Conservation (phyloP, 2,329 filamentous ascomycete species). For the Fusarium guadeloupense region DNA sequence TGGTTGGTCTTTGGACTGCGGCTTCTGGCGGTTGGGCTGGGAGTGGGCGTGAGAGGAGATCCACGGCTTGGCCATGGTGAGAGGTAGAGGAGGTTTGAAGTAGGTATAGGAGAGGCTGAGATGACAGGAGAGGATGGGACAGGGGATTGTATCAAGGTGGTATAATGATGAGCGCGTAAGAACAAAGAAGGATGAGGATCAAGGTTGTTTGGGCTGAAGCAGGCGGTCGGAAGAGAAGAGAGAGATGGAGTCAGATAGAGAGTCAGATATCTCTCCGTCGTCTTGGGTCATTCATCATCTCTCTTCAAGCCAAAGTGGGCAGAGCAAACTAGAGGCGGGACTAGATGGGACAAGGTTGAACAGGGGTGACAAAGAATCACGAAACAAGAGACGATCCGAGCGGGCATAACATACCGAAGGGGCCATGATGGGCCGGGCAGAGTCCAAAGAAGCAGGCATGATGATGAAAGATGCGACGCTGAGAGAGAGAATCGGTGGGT, state of each 20-base stretch:
- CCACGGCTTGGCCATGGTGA: slow-evolving; percentile 38
- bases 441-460: slow-evolving; percentile 69
- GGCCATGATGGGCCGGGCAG: slow-evolving; percentile 69
- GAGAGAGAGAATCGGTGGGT: slow-evolving; percentile 1
- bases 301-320: slow-evolving; percentile 28
- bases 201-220: slow-evolving; percentile 29
- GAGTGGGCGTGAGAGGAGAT: slow-evolving; percentile 24
- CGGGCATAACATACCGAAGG: slow-evolving; percentile 63
- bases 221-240: slow-evolving; percentile 23
- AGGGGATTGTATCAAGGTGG: slow-evolving; percentile 30
- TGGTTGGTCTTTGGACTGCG: slow-evolving; percentile 16
- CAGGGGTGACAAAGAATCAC: slow-evolving; percentile 7
- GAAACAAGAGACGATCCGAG: slow-evolving; percentile 24
- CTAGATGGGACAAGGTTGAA: slow-evolving; percentile 22
- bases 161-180: slow-evolving; percentile 23
- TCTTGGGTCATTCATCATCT: slow-evolving; percentile 1
- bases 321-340: slow-evolving; percentile 25
- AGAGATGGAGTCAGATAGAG: slow-evolving; percentile 3
- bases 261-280: not conserved
- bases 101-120: slow-evolving; percentile 4
- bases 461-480: slow-evolving; percentile 36
- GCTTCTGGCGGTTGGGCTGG: slow-evolving; percentile 24
- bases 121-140: slow-evolving; percentile 5
- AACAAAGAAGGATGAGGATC: slow-evolving; percentile 24
- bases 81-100: slow-evolving; percentile 6